These are phyloP conservation scores for Passalora sequoiae DNA, from an alignment of 2,329 filamentous ascomycete species.

Conservation along the genomic window DNA sequence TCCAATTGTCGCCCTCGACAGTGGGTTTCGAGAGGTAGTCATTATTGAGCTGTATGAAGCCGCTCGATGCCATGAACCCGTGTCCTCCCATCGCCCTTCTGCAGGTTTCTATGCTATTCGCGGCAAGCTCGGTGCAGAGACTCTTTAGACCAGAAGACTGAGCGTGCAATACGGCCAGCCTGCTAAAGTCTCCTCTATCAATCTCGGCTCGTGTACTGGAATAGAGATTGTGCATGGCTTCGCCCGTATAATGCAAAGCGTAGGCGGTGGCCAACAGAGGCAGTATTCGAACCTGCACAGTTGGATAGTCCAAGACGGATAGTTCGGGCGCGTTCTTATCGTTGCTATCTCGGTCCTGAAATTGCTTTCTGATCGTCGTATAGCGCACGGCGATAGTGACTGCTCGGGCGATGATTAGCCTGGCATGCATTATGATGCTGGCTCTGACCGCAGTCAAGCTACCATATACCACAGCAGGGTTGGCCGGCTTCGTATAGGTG, in stretches of 20 bases:
- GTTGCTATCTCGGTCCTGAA: constrained; percentile 45
- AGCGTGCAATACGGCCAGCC: constrained; percentile 49
- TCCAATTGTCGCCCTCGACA: constrained; percentile 55
- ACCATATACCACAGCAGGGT: constrained; percentile 49
- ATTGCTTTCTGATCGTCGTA: constrained; percentile 46
- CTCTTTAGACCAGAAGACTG: constrained; percentile 53
- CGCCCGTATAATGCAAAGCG: constrained; percentile 45
- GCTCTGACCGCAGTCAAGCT: constrained; percentile 47
- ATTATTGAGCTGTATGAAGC: constrained; percentile 48
- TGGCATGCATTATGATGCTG: constrained; percentile 47
- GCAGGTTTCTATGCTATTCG: constrained; percentile 52
- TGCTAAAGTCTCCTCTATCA: constrained; percentile 47
- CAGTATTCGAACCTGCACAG: constrained; percentile 50
- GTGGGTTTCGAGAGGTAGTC: constrained; percentile 52
- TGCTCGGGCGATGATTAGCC: constrained; percentile 49
- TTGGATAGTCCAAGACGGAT: constrained; percentile 50
- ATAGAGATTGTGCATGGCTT: constrained; percentile 50
- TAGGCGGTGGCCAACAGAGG: constrained; percentile 52
- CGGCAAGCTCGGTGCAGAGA: constrained; percentile 49
- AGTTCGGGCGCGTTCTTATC: constrained; percentile 37
- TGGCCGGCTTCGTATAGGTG: constrained; percentile 42
- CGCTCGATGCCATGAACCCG: constrained; percentile 50
- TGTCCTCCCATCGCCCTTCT: constrained; percentile 51
- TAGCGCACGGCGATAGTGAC: constrained; percentile 52
- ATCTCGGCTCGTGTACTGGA: constrained; percentile 43